Evolutionary conservation across 345 rosid genomes (phyloP).

Genomic region (Passiflora organensis): DNA sequence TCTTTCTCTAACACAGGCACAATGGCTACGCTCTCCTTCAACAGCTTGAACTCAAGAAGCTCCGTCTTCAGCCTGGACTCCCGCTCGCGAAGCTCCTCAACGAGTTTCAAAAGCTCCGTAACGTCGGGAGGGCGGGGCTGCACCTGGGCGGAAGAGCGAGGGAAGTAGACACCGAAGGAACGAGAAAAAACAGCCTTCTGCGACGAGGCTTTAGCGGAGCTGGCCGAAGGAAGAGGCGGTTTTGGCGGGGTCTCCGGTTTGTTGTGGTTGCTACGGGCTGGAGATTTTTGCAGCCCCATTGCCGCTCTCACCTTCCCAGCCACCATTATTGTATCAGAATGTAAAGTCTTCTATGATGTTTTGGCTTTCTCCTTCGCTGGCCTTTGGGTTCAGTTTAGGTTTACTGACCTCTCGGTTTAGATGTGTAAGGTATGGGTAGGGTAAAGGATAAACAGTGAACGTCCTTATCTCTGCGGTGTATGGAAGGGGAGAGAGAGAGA

Average conservation of each 20-base stretch:
- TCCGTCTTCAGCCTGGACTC: slow-evolving; percentile 68
- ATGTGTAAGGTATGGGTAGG: not conserved
- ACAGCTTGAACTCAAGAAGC: slow-evolving; percentile 62
- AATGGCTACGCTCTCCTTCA: slow-evolving; percentile 66
- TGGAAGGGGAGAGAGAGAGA: not conserved
- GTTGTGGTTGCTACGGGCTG: slow-evolving; percentile 29
- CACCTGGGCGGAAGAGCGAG: slow-evolving; percentile 92
- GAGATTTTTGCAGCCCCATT: slow-evolving; percentile 82
- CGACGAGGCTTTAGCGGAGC: slow-evolving; percentile 24
- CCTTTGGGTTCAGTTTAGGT: not conserved
- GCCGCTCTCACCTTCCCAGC: slow-evolving; percentile 80
- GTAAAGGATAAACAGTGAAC: not conserved
- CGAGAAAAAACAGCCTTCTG: slow-evolving; percentile 55
- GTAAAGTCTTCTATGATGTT: no score
- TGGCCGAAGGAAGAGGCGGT: slow-evolving; percentile 41
- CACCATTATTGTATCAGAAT: slow-evolving; percentile 51
- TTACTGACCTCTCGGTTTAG: not conserved
- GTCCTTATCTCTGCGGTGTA: slow-evolving; percentile 15
- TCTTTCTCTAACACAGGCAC: slow-evolving; percentile 63
- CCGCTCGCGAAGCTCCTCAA: slow-evolving; percentile 71
- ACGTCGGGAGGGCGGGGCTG: slow-evolving; percentile 86
- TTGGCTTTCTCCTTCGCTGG: not conserved
- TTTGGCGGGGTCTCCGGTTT: slow-evolving; percentile 19
- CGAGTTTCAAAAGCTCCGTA: slow-evolving; percentile 60
- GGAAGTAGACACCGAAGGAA: slow-evolving; percentile 82